Conservation (phyloP, 345 rosid species). For the Acer negundo region DNA sequence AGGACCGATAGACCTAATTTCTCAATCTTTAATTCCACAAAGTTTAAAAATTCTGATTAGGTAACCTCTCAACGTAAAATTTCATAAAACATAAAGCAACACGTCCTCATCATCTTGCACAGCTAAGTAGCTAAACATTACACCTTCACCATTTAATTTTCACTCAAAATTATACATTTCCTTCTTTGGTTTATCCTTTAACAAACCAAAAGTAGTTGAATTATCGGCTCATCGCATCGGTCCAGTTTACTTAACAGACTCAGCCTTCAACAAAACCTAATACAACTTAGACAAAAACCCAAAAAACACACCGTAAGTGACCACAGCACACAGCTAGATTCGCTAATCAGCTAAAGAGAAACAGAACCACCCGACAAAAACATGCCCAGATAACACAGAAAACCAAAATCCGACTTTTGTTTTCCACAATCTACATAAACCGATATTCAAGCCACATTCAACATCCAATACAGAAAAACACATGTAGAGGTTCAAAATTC, state of each 20-base stretch:
- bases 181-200: background rate
- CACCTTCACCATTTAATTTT: background rate
- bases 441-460: conserved; percentile 18
- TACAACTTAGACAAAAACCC: background rate
- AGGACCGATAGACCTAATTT: background rate
- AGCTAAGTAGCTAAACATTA: background rate
- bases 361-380: background rate
- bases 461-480: conserved; percentile 13
- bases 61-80: background rate
- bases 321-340: conserved; percentile 8
- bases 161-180: background rate
- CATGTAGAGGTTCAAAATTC: background rate
- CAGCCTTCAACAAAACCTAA: background rate
- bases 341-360: conserved; percentile 3
- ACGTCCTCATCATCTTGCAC: background rate
- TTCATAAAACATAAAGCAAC: background rate
- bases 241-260: background rate
- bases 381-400: background rate
- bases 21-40: conserved; percentile 8
- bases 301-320: background rate
- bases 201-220: background rate
- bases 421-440: background rate
- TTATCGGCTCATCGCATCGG: background rate
- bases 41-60: background rate
- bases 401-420: background rate